A percentile compares a stretch with the other conserved stretches of the same genome.
phyloP scores from a whole-genome alignment of 2,329 filamentous ascomycete species.

The Hymenoscyphus albidus region DNA sequence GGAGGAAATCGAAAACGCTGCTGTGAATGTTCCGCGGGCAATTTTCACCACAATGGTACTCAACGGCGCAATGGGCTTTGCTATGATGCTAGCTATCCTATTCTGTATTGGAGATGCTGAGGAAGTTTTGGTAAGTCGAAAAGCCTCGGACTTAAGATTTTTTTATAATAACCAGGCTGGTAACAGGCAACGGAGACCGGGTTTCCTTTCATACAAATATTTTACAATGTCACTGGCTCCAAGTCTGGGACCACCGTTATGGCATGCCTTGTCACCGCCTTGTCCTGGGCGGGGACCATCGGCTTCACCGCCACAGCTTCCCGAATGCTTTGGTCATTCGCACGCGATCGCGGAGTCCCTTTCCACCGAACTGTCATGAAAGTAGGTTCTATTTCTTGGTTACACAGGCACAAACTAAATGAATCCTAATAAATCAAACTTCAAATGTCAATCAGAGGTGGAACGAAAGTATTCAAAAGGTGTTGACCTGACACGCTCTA shows the following conservation, averaged over 20 bases:
- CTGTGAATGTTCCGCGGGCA: slow-evolving; percentile 46
- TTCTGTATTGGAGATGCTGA: slow-evolving; percentile 51
- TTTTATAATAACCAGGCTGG: too few relatives aligned
- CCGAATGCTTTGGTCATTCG: slow-evolving; percentile 42
- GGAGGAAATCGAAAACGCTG: slow-evolving; percentile 45
- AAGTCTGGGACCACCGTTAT: slow-evolving; percentile 39
- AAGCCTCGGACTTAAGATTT: too few relatives aligned
- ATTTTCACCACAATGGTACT: slow-evolving; percentile 46
- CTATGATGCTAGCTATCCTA: slow-evolving; percentile 51
- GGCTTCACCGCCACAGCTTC: slow-evolving; percentile 37
- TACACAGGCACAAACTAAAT: too few relatives aligned
- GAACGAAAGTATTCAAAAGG: too few relatives aligned
- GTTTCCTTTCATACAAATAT: slow-evolving; percentile 57
- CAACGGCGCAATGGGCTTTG: slow-evolving; percentile 49
- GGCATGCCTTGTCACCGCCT: slow-evolving; percentile 38
- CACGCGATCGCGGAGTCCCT: slow-evolving; percentile 41
- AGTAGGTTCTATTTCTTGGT: background rate
- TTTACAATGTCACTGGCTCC: slow-evolving; percentile 41
- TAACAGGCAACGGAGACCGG: slow-evolving; percentile 37
- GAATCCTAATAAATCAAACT: too few relatives aligned
- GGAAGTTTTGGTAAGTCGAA: slow-evolving; percentile 37
- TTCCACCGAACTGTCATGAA: slow-evolving; percentile 18
- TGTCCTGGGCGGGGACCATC: slow-evolving; percentile 40
- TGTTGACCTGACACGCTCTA: too few relatives aligned
- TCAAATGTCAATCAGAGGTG: too few relatives aligned